Conservation (phyloP, 805 yeast species). For the Candida patagonica region DNA sequence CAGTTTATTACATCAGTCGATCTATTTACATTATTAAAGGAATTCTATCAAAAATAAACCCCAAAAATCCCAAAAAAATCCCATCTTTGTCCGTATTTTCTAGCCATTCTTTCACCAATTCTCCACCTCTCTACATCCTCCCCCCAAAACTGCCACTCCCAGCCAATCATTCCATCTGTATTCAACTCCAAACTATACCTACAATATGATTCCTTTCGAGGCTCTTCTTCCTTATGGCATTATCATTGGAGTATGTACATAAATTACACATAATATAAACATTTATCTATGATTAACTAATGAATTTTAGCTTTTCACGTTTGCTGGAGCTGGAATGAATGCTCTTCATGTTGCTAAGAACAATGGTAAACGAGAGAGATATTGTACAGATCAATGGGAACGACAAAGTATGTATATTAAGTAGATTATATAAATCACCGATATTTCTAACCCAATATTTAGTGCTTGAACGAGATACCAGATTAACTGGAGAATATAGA, state of each 20-base stretch:
- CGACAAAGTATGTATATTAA: conserved; percentile 24
- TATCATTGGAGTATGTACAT: conserved; percentile 39
- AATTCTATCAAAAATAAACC: too few relatives aligned
- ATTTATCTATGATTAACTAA: background rate
- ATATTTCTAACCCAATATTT: conserved; percentile 5
- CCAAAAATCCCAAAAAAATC: too few relatives aligned
- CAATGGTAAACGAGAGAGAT: conserved; percentile 46
- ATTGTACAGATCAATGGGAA: conserved; percentile 47
- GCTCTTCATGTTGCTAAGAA: conserved; percentile 36
- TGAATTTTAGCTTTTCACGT: conserved; percentile 34
- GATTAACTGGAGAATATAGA: conserved; percentile 66
- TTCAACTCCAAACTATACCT: conserved; percentile 1
- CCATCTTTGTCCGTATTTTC: too few relatives aligned
- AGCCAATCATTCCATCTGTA: conserved; percentile 3
- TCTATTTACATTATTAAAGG: too few relatives aligned
- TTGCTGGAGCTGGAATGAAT: conserved; percentile 46
- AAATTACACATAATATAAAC: background rate
- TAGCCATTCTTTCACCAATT: too few relatives aligned
- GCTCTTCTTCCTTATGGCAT: conserved; percentile 54
- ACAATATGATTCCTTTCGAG: conserved; percentile 50
- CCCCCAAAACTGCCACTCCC: too few relatives aligned
- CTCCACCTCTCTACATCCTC: too few relatives aligned
- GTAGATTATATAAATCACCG: background rate
- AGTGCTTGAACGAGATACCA: conserved; percentile 62
- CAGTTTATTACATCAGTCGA: too few relatives aligned